Percentiles rank a stretch among this genome's conserved stretches.
These are phyloP conservation scores for Mucor plumbeus DNA, from an alignment of 371 early-diverging fungal genomes.

Conservation along the genomic window DNA sequence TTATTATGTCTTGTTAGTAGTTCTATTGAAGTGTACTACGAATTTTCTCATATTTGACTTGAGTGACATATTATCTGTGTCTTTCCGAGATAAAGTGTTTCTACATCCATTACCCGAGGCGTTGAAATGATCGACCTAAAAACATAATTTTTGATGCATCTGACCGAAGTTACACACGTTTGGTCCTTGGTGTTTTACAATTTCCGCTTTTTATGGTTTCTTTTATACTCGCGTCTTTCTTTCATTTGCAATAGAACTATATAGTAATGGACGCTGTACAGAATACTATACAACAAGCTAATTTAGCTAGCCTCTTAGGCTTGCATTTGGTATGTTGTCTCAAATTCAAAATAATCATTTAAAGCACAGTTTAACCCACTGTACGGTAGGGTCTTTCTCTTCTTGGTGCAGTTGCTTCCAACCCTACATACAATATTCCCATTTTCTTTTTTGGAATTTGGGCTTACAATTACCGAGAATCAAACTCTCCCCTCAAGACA, in stretches of 20 bases:
- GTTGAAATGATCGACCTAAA: too few species aligned
- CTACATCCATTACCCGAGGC: too few species aligned
- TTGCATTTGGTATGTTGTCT: constrained; percentile 45
- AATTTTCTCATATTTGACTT: too few species aligned
- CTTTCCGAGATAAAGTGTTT: too few species aligned
- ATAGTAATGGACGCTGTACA: constrained; percentile 45
- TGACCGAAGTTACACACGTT: neutral
- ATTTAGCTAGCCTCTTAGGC: constrained; percentile 51
- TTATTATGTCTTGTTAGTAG: too few species aligned
- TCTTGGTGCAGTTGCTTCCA: constrained; percentile 46
- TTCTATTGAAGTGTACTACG: too few species aligned
- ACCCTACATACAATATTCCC: constrained; percentile 55
- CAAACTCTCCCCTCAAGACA: constrained; percentile 53
- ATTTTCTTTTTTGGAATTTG: constrained; percentile 59
- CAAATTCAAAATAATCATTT: neutral
- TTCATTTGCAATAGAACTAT: neutral
- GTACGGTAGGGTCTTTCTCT: constrained; percentile 43
- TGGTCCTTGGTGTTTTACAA: neutral
- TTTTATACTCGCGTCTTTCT: neutral
- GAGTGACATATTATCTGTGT: too few species aligned
- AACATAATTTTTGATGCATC: neutral
- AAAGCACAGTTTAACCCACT: neutral
- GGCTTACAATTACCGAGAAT: constrained; percentile 56
- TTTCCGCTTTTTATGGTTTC: neutral
- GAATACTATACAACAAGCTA: constrained; percentile 46